Percentiles rank a stretch among this genome's conserved stretches.
Conservation (phyloP, 768 basidiomycete genomes). For the Lyophyllum atratum region DNA sequence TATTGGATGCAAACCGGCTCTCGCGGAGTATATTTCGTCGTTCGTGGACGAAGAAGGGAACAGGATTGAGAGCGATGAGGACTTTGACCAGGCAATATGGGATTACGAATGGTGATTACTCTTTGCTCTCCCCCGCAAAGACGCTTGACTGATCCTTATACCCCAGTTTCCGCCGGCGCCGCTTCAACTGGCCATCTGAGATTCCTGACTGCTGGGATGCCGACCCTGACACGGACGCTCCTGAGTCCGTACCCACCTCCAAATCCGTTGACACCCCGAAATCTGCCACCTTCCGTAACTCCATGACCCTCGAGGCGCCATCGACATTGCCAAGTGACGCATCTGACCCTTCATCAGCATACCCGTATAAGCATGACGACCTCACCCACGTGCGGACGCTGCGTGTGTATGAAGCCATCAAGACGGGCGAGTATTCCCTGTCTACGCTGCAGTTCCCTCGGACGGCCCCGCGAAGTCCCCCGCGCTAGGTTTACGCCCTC, state of each 20-base stretch:
- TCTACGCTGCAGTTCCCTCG: conserved; percentile 22
- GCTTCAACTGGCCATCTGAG: conserved; percentile 70
- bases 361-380: conserved; percentile 31
- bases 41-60: conserved; percentile 39
- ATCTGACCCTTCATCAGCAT: background rate
- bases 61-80: conserved; percentile 33
- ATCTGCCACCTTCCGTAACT: conserved; percentile 13
- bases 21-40: conserved; percentile 48
- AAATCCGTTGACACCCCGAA: conserved; percentile 20
- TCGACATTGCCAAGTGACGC: conserved; percentile 20
- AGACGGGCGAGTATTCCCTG: conserved; percentile 27
- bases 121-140: background rate
- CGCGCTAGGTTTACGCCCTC: background rate
- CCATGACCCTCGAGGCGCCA: conserved; percentile 14
- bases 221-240: conserved; percentile 21
- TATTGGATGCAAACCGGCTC: conserved; percentile 60
- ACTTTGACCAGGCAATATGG: conserved; percentile 47
- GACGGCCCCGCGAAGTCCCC: conserved; percentile 18
- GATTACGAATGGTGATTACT: conserved; percentile 57
- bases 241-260: conserved; percentile 15
- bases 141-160: conserved; percentile 8
- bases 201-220: conserved; percentile 28
- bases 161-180: conserved; percentile 62
- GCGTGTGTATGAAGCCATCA: conserved; percentile 52
- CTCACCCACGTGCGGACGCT: conserved; percentile 54